These are phyloP conservation scores for Backusella circina DNA, from an alignment of 192 early-diverging fungal genomes.

Conservation along the genomic window DNA sequence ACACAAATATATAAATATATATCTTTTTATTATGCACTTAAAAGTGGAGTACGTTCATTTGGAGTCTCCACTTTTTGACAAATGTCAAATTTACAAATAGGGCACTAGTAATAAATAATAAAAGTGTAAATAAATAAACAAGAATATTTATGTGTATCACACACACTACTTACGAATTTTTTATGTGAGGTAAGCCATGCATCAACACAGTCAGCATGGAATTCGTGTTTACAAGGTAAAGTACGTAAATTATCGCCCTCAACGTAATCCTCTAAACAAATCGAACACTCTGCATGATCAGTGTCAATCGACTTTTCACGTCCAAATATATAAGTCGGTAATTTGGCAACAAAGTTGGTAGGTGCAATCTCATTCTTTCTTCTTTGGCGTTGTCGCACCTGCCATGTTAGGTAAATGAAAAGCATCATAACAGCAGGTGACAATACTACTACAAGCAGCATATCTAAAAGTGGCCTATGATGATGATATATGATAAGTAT, in stretches of 20 bases:
- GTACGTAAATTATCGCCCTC: slow-evolving; percentile 78
- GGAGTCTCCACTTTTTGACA: slow-evolving; percentile 11
- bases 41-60: slow-evolving; percentile 17
- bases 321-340: slow-evolving; percentile 72
- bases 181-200: slow-evolving; percentile 87
- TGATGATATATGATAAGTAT: neutral
- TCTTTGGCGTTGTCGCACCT: slow-evolving; percentile 67
- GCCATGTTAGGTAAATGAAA: slow-evolving; percentile 70
- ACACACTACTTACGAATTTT: slow-evolving; percentile 80
- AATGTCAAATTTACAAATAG: slow-evolving; percentile 34
- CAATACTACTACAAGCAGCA: slow-evolving; percentile 78
- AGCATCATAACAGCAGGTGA: slow-evolving; percentile 79
- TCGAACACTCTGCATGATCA: slow-evolving; percentile 83
- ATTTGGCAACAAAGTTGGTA: slow-evolving; percentile 62
- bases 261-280: slow-evolving; percentile 92
- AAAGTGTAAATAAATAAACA: neutral
- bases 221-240: slow-evolving; percentile 88
- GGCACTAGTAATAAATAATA: slow-evolving; percentile 16
- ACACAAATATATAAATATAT: neutral
- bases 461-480: slow-evolving; percentile 68
- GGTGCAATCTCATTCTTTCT: slow-evolving; percentile 76
- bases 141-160: neutral
- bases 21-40: slow-evolving; percentile 10
- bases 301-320: slow-evolving; percentile 59
- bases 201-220: slow-evolving; percentile 88